phyloP scores from a whole-genome alignment of 1,284 basidiomycete genomes.

The Malassezia vespertilionis region DNA sequence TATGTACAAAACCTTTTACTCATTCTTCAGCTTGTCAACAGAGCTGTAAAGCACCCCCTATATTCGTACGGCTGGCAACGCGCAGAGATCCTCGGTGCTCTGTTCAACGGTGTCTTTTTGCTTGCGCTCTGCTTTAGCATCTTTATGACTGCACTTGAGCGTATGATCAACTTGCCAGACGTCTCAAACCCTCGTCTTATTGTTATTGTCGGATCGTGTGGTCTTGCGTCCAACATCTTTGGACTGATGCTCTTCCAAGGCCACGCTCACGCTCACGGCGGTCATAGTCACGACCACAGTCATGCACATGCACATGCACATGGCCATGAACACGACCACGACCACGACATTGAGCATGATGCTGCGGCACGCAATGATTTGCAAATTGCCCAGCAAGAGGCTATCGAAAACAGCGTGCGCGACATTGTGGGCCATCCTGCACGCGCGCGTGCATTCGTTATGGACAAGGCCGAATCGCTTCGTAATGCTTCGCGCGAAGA shows the following conservation, averaged over 20 bases:
- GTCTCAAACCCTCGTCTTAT: slow-evolving; percentile 75
- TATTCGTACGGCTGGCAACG: slow-evolving; percentile 96
- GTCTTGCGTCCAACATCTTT: slow-evolving; percentile 80
- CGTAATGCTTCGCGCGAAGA: slow-evolving; percentile 29
- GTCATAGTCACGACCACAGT: slow-evolving; percentile 59
- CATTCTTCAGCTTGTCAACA: slow-evolving; percentile 7
- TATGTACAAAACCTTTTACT: neutral
- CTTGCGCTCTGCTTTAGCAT: slow-evolving; percentile 93
- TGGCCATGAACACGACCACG: slow-evolving; percentile 14
- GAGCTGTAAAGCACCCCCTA: slow-evolving; percentile 44
- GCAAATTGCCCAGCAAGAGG: slow-evolving; percentile 12
- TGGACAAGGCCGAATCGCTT: slow-evolving; percentile 74
- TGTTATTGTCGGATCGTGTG: slow-evolving; percentile 78
- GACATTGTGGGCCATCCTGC: slow-evolving; percentile 70
- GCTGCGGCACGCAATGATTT: slow-evolving; percentile 5
- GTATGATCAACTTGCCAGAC: slow-evolving; percentile 67
- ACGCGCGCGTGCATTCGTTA: slow-evolving; percentile 73
- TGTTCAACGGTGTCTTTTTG: slow-evolving; percentile 93
- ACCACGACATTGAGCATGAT: neutral
- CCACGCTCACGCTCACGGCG: slow-evolving; percentile 36
- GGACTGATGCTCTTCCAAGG: slow-evolving; percentile 89
- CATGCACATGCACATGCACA: slow-evolving; percentile 20
- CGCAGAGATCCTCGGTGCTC: slow-evolving; percentile 73
- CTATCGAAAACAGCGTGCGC: slow-evolving; percentile 21
- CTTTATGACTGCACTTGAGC: slow-evolving; percentile 77